A percentile compares a stretch with the other conserved stretches of the same genome.
phyloP scores from a whole-genome alignment of 2,329 filamentous ascomycete genomes.

The Gyromitra esculenta region DNA sequence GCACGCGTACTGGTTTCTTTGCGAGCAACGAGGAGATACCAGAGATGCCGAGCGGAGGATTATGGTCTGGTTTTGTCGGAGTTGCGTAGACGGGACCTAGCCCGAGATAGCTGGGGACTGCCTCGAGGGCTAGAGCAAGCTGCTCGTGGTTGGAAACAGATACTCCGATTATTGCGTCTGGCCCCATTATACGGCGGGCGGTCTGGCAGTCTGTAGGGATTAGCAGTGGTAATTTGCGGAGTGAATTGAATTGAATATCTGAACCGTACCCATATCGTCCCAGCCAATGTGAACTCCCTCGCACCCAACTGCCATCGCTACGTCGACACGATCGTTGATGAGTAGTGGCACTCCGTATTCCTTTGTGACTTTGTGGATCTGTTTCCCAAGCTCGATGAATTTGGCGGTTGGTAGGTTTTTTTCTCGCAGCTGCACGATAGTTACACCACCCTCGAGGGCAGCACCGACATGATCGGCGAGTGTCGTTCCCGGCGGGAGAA shows the following conservation, averaged over 20 bases:
- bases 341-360: slow-evolving; percentile 78
- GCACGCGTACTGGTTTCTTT: slow-evolving; percentile 66
- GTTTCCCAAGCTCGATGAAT: slow-evolving; percentile 75
- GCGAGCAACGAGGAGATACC: slow-evolving; percentile 75
- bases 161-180: slow-evolving; percentile 84
- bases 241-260: slow-evolving; percentile 33
- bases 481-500: slow-evolving; percentile 52
- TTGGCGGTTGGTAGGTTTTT: slow-evolving; percentile 79
- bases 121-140: slow-evolving; percentile 74
- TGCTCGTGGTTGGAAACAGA: slow-evolving; percentile 81
- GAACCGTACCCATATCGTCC: slow-evolving; percentile 79
- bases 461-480: slow-evolving; percentile 55
- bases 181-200: slow-evolving; percentile 77
- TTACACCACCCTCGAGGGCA: slow-evolving; percentile 67
- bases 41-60: slow-evolving; percentile 66
- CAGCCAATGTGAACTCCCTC: slow-evolving; percentile 96
- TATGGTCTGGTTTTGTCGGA: slow-evolving; percentile 69
- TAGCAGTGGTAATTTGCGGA: slow-evolving; percentile 2
- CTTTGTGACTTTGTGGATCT: slow-evolving; percentile 76
- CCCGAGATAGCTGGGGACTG: slow-evolving; percentile 89
- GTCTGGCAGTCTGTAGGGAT: slow-evolving; percentile 66
- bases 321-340: slow-evolving; percentile 92
- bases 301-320: slow-evolving; percentile 83
- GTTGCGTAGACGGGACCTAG: slow-evolving; percentile 91
- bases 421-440: slow-evolving; percentile 88